phyloP scores from a whole-genome alignment of 352 stramenopile species.

The Pythium sp. region DNA sequence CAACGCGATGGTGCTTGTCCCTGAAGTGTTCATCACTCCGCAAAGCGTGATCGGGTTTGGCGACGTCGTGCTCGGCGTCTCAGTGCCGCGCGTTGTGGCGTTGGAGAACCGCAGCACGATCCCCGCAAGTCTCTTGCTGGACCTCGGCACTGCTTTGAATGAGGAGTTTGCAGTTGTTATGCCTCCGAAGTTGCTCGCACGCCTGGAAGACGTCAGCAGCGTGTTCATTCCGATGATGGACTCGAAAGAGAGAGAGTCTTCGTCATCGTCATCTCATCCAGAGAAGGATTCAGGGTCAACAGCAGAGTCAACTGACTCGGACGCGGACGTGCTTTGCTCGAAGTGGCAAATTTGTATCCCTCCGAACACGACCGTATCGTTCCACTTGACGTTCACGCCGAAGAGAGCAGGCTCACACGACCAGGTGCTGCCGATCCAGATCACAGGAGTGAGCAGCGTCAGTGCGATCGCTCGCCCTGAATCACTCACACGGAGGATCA shows the following conservation, averaged over 20 bases:
- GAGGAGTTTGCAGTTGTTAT: slow-evolving; percentile 70
- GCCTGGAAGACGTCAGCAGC: slow-evolving; percentile 74
- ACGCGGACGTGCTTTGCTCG: slow-evolving; percentile 28
- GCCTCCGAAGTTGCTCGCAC: slow-evolving; percentile 40
- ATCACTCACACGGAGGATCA: slow-evolving; percentile 42
- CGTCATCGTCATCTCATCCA: not conserved
- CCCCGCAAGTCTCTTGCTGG: slow-evolving; percentile 69
- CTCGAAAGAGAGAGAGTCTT: not conserved
- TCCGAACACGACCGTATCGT: slow-evolving; percentile 58
- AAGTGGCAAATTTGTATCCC: slow-evolving; percentile 79
- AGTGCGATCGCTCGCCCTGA: slow-evolving; percentile 22
- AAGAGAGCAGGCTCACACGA: slow-evolving; percentile 36
- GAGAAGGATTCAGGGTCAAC: not conserved
- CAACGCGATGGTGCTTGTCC: slow-evolving; percentile 62
- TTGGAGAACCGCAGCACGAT: slow-evolving; percentile 84
- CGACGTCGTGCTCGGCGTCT: slow-evolving; percentile 76
- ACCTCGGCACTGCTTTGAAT: slow-evolving; percentile 48
- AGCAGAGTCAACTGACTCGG: not conserved
- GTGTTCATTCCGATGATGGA: slow-evolving; percentile 69
- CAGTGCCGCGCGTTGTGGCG: slow-evolving; percentile 52
- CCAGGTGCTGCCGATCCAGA: slow-evolving; percentile 71
- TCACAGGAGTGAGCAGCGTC: slow-evolving; percentile 42
- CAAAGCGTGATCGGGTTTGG: slow-evolving; percentile 62
- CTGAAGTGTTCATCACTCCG: slow-evolving; percentile 65
- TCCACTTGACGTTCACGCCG: slow-evolving; percentile 79